Conservation (phyloP, 1,284 basidiomycete species). For the Lignosus rhinocerotis region DNA sequence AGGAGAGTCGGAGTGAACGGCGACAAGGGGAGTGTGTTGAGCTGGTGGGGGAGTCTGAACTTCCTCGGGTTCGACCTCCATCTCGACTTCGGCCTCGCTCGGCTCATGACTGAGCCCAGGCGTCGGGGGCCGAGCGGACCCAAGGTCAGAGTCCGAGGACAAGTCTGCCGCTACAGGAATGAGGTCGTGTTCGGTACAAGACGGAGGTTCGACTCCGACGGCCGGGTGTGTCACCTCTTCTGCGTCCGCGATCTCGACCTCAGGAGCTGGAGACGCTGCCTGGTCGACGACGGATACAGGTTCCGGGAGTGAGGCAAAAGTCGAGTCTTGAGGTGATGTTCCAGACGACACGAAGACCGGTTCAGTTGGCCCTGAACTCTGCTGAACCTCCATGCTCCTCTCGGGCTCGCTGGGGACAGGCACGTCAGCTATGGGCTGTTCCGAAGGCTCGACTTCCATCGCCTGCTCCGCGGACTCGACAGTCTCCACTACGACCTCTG, state of each 20-base stretch:
- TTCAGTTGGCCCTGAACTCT: not conserved
- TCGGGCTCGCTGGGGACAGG: not conserved
- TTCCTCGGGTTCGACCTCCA: constrained; percentile 22
- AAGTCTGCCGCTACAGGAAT: not conserved
- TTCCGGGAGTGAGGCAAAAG: not conserved
- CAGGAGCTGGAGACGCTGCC: constrained; percentile 4
- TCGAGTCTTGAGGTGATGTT: not conserved
- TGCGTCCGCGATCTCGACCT: constrained; percentile 15
- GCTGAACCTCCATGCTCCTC: too few species aligned
- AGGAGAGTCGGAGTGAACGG: not conserved
- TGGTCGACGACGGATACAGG: not conserved
- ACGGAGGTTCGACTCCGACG: constrained; percentile 16
- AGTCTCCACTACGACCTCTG: not conserved
- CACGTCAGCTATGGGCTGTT: not conserved
- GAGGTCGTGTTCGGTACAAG: not conserved
- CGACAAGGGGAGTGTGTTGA: not conserved
- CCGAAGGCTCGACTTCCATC: constrained; percentile 9
- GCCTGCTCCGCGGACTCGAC: not conserved
- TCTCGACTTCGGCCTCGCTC: constrained; percentile 14
- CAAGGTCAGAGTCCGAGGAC: not conserved
- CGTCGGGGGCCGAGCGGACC: constrained; percentile 8
- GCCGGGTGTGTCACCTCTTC: constrained; percentile 5
- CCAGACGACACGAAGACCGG: not conserved
- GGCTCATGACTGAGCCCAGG: constrained; percentile 14
- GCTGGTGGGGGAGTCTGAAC: constrained; percentile 13